Percentiles rank a stretch among this genome's conserved stretches.
phyloP scores from a whole-genome alignment of 148 eudicot species.

The Camellia japonica region DNA sequence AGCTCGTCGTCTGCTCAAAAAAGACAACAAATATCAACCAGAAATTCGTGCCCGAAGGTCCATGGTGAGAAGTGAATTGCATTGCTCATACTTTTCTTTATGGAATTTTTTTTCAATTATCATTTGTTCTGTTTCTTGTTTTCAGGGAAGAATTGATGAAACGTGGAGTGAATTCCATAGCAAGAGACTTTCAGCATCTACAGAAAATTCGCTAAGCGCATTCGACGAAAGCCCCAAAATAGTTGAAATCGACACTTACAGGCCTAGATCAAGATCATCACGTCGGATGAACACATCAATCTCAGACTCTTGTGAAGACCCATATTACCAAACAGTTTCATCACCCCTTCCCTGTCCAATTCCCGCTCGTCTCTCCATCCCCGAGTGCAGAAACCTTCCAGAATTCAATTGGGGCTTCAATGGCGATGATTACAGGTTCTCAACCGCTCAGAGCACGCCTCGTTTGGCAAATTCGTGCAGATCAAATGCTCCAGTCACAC shows the following conservation, averaged over 20 bases:
- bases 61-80: slow-evolving; percentile 33
- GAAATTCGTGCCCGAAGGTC: slow-evolving; percentile 56
- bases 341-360: slow-evolving; percentile 59
- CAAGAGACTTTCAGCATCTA: slow-evolving; percentile 66
- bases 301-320: slow-evolving; percentile 52
- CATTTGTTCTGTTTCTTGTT: background rate
- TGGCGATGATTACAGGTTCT: slow-evolving; percentile 43
- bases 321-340: slow-evolving; percentile 44
- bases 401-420: slow-evolving; percentile 53
- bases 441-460: slow-evolving; percentile 83
- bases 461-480: slow-evolving; percentile 40
- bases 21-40: slow-evolving; percentile 28
- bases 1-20: slow-evolving; percentile 39
- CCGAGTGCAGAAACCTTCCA: slow-evolving; percentile 37
- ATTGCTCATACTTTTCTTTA: background rate
- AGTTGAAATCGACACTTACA: slow-evolving; percentile 80
- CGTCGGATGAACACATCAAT: slow-evolving; percentile 40
- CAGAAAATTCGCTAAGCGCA: slow-evolving; percentile 36
- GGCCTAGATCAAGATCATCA: slow-evolving; percentile 67
- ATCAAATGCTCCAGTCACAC: slow-evolving; percentile 49
- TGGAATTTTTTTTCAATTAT: background rate
- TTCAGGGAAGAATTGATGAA: slow-evolving; percentile 68
- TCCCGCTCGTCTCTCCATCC: slow-evolving; percentile 46
- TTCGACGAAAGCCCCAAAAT: slow-evolving; percentile 83
- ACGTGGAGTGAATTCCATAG: slow-evolving; percentile 55